These are phyloP conservation scores for Hypoxylon intermedium DNA, from an alignment of 495 filamentous ascomycete species.

Conservation along the genomic window DNA sequence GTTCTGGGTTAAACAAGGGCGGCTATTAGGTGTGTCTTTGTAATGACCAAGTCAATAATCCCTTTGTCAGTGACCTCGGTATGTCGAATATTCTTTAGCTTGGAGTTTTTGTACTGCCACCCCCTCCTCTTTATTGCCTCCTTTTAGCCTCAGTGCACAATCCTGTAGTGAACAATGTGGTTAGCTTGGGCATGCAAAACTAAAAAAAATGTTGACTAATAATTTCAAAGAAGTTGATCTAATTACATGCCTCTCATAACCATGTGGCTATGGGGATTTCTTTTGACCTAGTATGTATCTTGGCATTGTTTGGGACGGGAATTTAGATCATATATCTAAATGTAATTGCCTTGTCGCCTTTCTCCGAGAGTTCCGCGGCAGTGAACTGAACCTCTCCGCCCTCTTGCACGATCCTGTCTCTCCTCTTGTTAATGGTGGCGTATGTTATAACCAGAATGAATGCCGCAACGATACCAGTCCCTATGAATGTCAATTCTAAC, in stretches of 20 bases:
- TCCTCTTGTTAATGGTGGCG: slow-evolving; percentile 63
- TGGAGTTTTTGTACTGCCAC: not conserved
- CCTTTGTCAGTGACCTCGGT: slow-evolving; percentile 3
- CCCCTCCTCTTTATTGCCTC: not conserved
- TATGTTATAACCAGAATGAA: slow-evolving; percentile 64
- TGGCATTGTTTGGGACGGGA: not conserved
- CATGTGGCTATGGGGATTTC: too few relatives aligned
- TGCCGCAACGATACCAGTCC: slow-evolving; percentile 64
- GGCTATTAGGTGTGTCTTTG: not conserved
- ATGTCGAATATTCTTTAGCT: not conserved
- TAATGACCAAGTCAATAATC: not conserved
- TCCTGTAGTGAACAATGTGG: too few relatives aligned
- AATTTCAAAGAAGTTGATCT: too few relatives aligned
- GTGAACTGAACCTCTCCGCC: slow-evolving; percentile 57
- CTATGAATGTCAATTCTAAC: slow-evolving; percentile 73
- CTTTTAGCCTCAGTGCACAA: too few relatives aligned
- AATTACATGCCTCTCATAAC: too few relatives aligned
- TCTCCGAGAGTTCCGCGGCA: slow-evolving; percentile 60
- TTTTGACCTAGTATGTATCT: too few relatives aligned
- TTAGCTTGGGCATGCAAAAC: too few relatives aligned
- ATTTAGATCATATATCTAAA: slow-evolving; percentile 66
- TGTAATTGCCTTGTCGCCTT: slow-evolving; percentile 69
- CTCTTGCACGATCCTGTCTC: slow-evolving; percentile 54
- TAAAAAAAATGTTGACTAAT: too few relatives aligned
- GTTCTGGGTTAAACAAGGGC: not conserved